Conservation (phyloP, 83 land plant species). For the Isoetes engelmannii region DNA sequence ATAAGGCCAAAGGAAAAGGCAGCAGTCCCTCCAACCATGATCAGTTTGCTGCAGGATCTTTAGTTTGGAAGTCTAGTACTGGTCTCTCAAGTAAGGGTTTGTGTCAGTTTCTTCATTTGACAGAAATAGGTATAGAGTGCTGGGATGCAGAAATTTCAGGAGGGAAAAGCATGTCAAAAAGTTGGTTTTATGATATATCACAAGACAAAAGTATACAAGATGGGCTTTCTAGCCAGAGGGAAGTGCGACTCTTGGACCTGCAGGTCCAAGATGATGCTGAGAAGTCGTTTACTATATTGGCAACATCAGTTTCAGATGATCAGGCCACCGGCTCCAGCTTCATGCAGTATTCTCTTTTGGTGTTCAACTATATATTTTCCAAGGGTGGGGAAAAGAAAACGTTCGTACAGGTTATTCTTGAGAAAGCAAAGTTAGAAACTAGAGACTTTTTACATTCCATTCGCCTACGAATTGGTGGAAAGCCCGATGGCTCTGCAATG, state of each 20-base stretch:
- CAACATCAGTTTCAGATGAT: slow-evolving; percentile 74
- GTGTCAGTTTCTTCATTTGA: slow-evolving; percentile 55
- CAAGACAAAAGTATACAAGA: slow-evolving; percentile 57
- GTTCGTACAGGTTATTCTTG: slow-evolving; percentile 70
- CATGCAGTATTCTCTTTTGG: slow-evolving; percentile 70
- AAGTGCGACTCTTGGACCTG: slow-evolving; percentile 82
- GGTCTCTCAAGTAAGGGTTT: slow-evolving; percentile 23
- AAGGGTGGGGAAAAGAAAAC: slow-evolving; percentile 56
- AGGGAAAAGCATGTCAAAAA: slow-evolving; percentile 35
- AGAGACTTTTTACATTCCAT: slow-evolving; percentile 66
- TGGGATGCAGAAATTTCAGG: slow-evolving; percentile 47
- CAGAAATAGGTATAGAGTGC: slow-evolving; percentile 71
- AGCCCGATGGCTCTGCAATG: slow-evolving; percentile 78
- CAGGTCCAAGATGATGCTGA: slow-evolving; percentile 53
- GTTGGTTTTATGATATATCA: slow-evolving; percentile 70
- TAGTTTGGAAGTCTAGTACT: slow-evolving; percentile 46
- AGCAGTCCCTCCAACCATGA: slow-evolving; percentile 9
- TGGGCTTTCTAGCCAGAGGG: slow-evolving; percentile 74
- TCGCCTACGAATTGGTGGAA: slow-evolving; percentile 80
- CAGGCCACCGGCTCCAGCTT: slow-evolving; percentile 61
- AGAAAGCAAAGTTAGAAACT: slow-evolving; percentile 79
- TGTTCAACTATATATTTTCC: slow-evolving; percentile 42
- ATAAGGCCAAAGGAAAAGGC: slow-evolving; percentile 1
- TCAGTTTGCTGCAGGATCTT: slow-evolving; percentile 28
- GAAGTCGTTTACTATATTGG: slow-evolving; percentile 57